Evolutionary conservation across 1,284 basidiomycete genomes (phyloP).

Genomic region (Tetrapyrgos nigripes): DNA sequence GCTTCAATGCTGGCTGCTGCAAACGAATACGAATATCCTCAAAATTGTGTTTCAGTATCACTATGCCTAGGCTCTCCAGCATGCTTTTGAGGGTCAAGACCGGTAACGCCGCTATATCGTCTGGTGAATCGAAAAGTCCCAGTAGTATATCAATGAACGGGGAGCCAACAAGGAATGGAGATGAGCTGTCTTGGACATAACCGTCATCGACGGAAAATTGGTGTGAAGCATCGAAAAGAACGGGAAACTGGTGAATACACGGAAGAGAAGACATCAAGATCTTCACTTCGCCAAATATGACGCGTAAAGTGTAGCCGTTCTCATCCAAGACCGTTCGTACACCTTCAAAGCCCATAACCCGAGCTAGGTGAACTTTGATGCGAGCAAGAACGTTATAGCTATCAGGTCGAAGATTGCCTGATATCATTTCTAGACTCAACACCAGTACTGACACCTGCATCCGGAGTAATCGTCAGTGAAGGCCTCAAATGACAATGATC

Average conservation of each 20-base stretch:
- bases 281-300: slow-evolving; percentile 56
- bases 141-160: slow-evolving; percentile 66
- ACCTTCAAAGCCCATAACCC: slow-evolving; percentile 59
- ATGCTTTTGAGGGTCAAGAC: slow-evolving; percentile 60
- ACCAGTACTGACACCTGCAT: slow-evolving; percentile 61
- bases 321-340: slow-evolving; percentile 51
- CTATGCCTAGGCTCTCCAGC: slow-evolving; percentile 65
- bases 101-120: slow-evolving; percentile 52
- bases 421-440: slow-evolving; percentile 67
- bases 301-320: slow-evolving; percentile 54
- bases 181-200: slow-evolving; percentile 52
- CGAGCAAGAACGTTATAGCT: slow-evolving; percentile 59
- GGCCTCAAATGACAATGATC: neutral
- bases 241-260: slow-evolving; percentile 62
- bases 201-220: slow-evolving; percentile 52
- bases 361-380: slow-evolving; percentile 66
- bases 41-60: slow-evolving; percentile 75
- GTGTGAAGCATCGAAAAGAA: slow-evolving; percentile 63
- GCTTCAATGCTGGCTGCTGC: slow-evolving; percentile 57
- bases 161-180: slow-evolving; percentile 60
- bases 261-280: slow-evolving; percentile 53
- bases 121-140: slow-evolving; percentile 50
- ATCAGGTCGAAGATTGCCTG: slow-evolving; percentile 59
- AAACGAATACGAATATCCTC: slow-evolving; percentile 57
- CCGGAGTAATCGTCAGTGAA: neutral